Conservation (phyloP, 768 basidiomycete species). For the Mrakia blollopis region DNA sequence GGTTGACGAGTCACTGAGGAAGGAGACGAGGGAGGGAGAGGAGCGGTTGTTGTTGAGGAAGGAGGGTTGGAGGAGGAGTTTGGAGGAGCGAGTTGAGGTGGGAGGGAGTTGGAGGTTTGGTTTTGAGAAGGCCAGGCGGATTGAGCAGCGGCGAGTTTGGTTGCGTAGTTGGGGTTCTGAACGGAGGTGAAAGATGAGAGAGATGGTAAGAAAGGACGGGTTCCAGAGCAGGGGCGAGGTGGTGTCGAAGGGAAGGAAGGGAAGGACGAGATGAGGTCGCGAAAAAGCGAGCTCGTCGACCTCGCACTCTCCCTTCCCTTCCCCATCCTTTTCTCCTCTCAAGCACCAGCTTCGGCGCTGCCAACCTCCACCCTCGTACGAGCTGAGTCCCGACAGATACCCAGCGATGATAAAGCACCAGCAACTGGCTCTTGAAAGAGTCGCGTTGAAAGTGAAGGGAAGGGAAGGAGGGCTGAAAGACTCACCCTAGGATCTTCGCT, state of each 20-base stretch:
- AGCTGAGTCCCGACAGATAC: neutral
- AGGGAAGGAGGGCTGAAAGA: neutral
- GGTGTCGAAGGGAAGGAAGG: neutral
- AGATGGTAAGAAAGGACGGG: neutral
- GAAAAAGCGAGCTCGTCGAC: neutral
- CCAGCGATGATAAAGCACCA: neutral
- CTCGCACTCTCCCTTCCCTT: neutral
- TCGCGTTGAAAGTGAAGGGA: neutral
- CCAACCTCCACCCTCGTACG: neutral
- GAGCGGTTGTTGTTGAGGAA: neutral
- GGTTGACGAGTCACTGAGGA: neutral
- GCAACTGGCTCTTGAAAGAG: too few species aligned
- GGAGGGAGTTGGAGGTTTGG: slow-evolving; percentile 6
- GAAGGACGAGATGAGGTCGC: too few species aligned
- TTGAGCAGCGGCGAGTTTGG: slow-evolving; percentile 25
- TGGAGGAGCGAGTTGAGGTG: slow-evolving; percentile 21
- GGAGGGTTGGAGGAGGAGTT: slow-evolving; percentile 15
- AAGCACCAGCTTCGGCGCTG: too few species aligned
- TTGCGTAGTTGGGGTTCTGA: slow-evolving; percentile 27
- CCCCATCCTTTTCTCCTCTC: neutral
- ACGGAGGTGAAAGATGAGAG: neutral
- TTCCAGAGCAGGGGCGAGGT: neutral
- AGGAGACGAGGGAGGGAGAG: neutral
- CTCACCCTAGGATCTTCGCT: slow-evolving; percentile 29
- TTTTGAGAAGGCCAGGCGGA: slow-evolving; percentile 31